Evolutionary conservation across 1,284 basidiomycete species (phyloP), one percentile per base, ranked within the genome.

Genomic region (Pascua sp.): DNA sequence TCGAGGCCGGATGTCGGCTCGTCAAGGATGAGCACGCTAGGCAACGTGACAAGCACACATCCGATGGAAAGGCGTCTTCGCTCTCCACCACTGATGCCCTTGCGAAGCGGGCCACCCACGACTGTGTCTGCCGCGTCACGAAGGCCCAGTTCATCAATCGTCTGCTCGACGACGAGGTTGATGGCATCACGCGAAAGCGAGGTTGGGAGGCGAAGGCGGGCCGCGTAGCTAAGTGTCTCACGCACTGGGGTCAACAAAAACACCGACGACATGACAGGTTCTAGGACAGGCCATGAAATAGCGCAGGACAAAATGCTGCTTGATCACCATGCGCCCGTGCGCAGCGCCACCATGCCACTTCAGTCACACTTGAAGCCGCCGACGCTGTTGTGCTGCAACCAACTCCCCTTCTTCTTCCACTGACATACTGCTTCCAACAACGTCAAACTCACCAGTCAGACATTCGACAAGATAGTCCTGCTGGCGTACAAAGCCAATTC

Each of bases 51-150:
- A 24, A 92, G 80, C 67, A 91, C 88, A 54, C 91, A 80, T 9
- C 91, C 90, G 57, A 94, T 92, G 53, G 85, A 88, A 15, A 94
- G 85, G 44, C 91, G 81, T 44, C 77, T 82, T 80, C 88, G 88
- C 76, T 93, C 90, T 17, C 90, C 90, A 13, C 90, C 91, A 56
- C 87, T 89, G 46, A 93, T 91, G 2, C 90, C 79, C 59, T 82
- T 81, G n/a, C 80, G 64, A 24, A 75, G 61, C 0, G 76, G 71
- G 5, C 80, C 81, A 2, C 81, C 81, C 7, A 83, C 81, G 5
- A 81, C 67, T 2, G 76, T 77, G 53, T 82, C 77, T 2, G 80
- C 81, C 0, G 77, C 80, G 47, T 81, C 81, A n/a, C 75, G 67
- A n/a, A 83, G 66, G 0, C 81, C 81, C 3, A 83, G 73, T 65